Percentiles rank a stretch among this genome's conserved stretches.
phyloP scores from a whole-genome alignment of 1,284 basidiomycete genomes.

The Fomitopsis betulina region DNA sequence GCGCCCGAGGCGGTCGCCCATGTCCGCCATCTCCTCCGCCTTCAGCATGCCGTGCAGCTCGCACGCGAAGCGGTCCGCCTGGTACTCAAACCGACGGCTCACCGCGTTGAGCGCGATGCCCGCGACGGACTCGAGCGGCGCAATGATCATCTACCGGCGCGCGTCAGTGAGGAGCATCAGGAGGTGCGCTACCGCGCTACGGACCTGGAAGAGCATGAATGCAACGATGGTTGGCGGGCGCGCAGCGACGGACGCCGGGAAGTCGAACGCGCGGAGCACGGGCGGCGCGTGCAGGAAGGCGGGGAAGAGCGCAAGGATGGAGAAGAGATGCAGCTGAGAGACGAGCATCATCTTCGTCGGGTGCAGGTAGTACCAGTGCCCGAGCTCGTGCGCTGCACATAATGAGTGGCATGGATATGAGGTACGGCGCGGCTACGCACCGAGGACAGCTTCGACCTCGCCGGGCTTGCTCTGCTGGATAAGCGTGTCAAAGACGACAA shows the following conservation, averaged over 20 bases:
- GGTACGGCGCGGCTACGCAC: slow-evolving; percentile 21
- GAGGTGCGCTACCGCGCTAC: slow-evolving; percentile 4
- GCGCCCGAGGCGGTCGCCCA: slow-evolving; percentile 75
- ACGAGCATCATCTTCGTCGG: slow-evolving; percentile 85
- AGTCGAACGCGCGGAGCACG: slow-evolving; percentile 85
- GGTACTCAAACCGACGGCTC: slow-evolving; percentile 83
- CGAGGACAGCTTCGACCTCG: slow-evolving; percentile 86
- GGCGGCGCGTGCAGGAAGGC: slow-evolving; percentile 88
- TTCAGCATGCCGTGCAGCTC: slow-evolving; percentile 53
- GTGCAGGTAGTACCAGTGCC: slow-evolving; percentile 92
- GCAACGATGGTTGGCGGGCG: slow-evolving; percentile 83
- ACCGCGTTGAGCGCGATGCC: slow-evolving; percentile 77
- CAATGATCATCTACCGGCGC: slow-evolving; percentile 65
- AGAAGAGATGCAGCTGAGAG: slow-evolving; percentile 84
- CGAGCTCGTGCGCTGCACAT: slow-evolving; percentile 83
- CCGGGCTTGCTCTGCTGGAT: slow-evolving; percentile 86
- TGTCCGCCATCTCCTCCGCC: slow-evolving; percentile 53
- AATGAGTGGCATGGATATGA: neutral
- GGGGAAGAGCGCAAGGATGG: slow-evolving; percentile 85
- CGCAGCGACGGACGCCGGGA: slow-evolving; percentile 62
- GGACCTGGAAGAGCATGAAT: slow-evolving; percentile 81
- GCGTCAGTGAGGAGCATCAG: neutral
- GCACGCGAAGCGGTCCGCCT: slow-evolving; percentile 83
- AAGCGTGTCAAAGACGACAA: slow-evolving; percentile 96
- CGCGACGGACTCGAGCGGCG: slow-evolving; percentile 78